These are phyloP conservation scores for Pilatotrama ljubarskyi DNA, from an alignment of 768 basidiomycete species.

Conservation along the genomic window DNA sequence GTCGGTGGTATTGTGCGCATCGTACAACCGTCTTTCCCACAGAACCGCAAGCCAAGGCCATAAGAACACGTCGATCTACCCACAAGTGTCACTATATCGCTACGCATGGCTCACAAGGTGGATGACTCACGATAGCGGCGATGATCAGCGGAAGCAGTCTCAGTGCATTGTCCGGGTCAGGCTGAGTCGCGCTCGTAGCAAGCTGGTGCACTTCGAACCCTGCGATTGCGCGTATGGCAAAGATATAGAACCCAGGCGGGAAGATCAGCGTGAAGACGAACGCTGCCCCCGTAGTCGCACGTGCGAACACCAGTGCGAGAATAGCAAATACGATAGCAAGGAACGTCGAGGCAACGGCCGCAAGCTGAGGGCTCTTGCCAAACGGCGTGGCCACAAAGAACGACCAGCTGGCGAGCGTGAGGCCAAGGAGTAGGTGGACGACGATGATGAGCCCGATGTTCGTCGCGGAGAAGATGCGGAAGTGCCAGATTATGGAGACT, in stretches of 20 bases:
- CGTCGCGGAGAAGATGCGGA: constrained; percentile 62
- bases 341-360: constrained; percentile 67
- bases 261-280: constrained; percentile 70
- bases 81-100: not conserved
- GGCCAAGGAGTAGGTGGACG: constrained; percentile 66
- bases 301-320: constrained; percentile 55
- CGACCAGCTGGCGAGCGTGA: constrained; percentile 69
- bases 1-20: constrained; percentile 44
- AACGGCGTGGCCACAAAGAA: constrained; percentile 71
- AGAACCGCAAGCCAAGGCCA: constrained; percentile 69
- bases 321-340: constrained; percentile 67
- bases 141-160: constrained; percentile 59
- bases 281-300: constrained; percentile 42
- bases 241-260: constrained; percentile 76
- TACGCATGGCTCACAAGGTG: not conserved
- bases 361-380: constrained; percentile 70
- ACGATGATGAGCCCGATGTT: constrained; percentile 59
- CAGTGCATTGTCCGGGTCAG: constrained; percentile 61
- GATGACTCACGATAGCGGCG: constrained; percentile 55
- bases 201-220: constrained; percentile 65
- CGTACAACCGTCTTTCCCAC: constrained; percentile 62
- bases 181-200: constrained; percentile 52
- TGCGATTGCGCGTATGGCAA: constrained; percentile 64
- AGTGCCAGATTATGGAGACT: constrained; percentile 64
- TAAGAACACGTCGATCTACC: constrained; percentile 67